A percentile compares a stretch with the other conserved stretches of the same genome.
Evolutionary conservation across 1,284 basidiomycete genomes (phyloP).

Genomic region (Ustilago xerochloae): DNA sequence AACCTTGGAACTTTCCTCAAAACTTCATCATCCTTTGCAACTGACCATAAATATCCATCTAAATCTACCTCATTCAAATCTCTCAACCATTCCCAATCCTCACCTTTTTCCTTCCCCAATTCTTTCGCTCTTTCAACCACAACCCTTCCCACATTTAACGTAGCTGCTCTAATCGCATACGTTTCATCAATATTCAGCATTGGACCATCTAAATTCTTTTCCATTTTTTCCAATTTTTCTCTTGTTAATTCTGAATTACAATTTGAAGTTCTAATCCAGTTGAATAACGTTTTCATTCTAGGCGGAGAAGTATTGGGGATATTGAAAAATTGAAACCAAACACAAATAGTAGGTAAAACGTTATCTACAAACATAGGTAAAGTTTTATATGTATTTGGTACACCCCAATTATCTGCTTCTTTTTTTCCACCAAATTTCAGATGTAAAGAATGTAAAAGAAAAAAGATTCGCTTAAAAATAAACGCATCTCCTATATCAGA

Average conservation of each 20-base stretch:
- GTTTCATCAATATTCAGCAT: constrained; percentile 46
- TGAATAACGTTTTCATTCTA: constrained; percentile 17
- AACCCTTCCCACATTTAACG: constrained; percentile 46
- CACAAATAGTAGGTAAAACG: constrained; percentile 82
- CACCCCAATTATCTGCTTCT: constrained; percentile 66
- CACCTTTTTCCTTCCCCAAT: constrained; percentile 19
- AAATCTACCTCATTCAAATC: constrained; percentile 59
- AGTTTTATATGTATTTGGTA: constrained; percentile 65
- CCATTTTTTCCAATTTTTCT: background rate
- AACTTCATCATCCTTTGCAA: constrained; percentile 54
- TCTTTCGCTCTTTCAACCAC: constrained; percentile 43
- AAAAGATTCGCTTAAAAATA: constrained; percentile 88
- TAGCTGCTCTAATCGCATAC: constrained; percentile 57
- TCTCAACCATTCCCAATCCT: constrained; percentile 26
- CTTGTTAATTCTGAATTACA: constrained; percentile 11
- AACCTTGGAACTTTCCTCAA: constrained; percentile 58
- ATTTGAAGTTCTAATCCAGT: constrained; percentile 9
- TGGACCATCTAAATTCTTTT: constrained; percentile 24
- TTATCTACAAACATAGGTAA: constrained; percentile 85
- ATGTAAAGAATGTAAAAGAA: constrained; percentile 78
- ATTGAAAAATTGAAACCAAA: constrained; percentile 80
- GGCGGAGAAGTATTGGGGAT: constrained; percentile 69
- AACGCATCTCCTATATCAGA: constrained; percentile 71
- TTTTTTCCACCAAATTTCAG: constrained; percentile 69
- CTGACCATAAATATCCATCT: constrained; percentile 63